Conservation (phyloP, 2,329 filamentous ascomycete genomes). For the Paracoccidioides brasiliensis region DNA sequence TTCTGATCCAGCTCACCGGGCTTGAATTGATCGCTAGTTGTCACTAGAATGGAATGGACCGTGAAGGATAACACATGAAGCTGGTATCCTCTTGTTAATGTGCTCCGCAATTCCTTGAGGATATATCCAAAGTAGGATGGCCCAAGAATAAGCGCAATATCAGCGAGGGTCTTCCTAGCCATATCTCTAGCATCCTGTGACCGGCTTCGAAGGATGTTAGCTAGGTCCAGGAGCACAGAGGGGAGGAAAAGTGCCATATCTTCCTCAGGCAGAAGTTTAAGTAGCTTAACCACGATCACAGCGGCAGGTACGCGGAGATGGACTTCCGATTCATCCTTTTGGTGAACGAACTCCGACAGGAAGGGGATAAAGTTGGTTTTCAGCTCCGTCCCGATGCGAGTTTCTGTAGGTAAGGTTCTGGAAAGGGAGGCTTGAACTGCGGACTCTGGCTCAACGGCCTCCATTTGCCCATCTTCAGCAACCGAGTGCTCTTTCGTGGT, state of each 20-base stretch:
- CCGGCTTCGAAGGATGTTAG: slow-evolving; percentile 81
- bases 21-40: slow-evolving; percentile 56
- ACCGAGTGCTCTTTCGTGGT: slow-evolving; percentile 21
- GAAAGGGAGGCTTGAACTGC: slow-evolving; percentile 38
- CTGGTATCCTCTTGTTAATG: slow-evolving; percentile 76
- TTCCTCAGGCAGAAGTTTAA: slow-evolving; percentile 63
- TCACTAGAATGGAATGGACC: slow-evolving; percentile 77
- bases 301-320: slow-evolving; percentile 85
- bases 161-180: slow-evolving; percentile 72
- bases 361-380: slow-evolving; percentile 63
- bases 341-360: slow-evolving; percentile 71
- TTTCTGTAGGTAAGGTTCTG: slow-evolving; percentile 50
- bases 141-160: slow-evolving; percentile 70
- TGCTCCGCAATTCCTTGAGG: slow-evolving; percentile 75
- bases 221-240: slow-evolving; percentile 78
- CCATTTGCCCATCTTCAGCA: slow-evolving; percentile 15
- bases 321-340: slow-evolving; percentile 90
- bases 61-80: slow-evolving; percentile 92
- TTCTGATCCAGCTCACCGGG: slow-evolving; percentile 87
- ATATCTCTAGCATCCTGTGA: slow-evolving; percentile 81
- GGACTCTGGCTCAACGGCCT: slow-evolving; percentile 18
- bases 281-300: slow-evolving; percentile 73
- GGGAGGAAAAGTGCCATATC: slow-evolving; percentile 65
- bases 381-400: slow-evolving; percentile 60
- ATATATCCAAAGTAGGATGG: slow-evolving; percentile 79